Evolutionary conservation across 352 stramenopile species (phyloP).

Genomic region (Globisporangium sylvaticum): DNA sequence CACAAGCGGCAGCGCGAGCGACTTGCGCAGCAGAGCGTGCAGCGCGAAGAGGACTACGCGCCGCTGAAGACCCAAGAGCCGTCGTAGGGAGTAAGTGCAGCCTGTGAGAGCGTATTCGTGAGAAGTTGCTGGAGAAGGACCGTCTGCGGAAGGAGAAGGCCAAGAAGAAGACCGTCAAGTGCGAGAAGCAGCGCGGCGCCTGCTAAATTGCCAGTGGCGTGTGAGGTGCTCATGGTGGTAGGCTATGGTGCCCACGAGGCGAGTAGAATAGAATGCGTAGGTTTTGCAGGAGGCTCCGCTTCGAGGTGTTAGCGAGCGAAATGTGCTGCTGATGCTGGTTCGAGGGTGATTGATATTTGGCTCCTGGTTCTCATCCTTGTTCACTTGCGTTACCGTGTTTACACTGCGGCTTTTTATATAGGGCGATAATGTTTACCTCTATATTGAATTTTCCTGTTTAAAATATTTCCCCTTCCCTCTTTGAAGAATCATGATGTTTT

Average conservation of each 20-base stretch:
- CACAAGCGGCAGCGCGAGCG: neutral
- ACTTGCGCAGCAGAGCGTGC: neutral
- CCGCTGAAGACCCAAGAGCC: neutral
- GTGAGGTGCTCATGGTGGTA: neutral
- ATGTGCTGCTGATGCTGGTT: neutral
- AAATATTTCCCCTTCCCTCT: too few relatives aligned
- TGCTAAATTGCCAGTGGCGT: slow-evolving; percentile 18
- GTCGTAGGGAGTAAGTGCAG: too few relatives aligned
- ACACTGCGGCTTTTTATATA: too few relatives aligned
- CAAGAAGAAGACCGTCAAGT: slow-evolving; percentile 53
- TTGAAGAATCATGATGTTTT: too few relatives aligned
- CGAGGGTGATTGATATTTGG: neutral
- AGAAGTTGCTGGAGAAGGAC: slow-evolving; percentile 47
- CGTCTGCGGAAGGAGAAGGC: slow-evolving; percentile 50
- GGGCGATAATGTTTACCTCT: too few relatives aligned
- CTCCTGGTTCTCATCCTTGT: neutral
- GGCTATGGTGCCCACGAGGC: neutral
- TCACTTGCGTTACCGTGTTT: too few relatives aligned
- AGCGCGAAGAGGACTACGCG: neutral
- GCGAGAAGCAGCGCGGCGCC: slow-evolving; percentile 51
- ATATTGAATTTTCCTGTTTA: too few relatives aligned
- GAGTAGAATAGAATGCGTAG: neutral
- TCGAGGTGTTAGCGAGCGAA: neutral
- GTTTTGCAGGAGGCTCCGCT: neutral
- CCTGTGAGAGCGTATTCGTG: too few relatives aligned